Conservation (phyloP, 176 grass and related monocot species). For the bread wheat (Triticum aestivum) region DNA sequence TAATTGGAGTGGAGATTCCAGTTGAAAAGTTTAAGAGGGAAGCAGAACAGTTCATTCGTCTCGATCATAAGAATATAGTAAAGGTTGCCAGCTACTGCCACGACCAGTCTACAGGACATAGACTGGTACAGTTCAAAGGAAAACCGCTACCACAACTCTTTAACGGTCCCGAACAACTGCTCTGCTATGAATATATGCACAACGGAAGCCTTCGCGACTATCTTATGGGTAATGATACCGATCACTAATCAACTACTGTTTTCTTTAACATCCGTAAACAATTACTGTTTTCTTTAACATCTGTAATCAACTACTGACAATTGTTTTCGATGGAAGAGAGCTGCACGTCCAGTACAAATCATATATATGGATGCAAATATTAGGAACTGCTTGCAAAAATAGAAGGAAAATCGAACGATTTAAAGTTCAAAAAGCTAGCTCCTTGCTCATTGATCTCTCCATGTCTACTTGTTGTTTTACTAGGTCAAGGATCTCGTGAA, state of each 20-base stretch:
- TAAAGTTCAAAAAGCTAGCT: not conserved
- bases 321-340: not conserved
- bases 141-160: not conserved
- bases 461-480: not conserved
- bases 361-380: no score
- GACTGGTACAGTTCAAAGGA: not conserved
- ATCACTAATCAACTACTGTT: not conserved
- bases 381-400: not conserved
- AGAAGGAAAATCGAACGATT: not conserved
- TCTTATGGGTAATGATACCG: not conserved
- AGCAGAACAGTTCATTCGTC: not conserved
- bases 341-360: not conserved
- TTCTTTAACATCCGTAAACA: no score
- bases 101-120: not conserved
- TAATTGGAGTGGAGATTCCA: not conserved
- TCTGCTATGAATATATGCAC: not conserved
- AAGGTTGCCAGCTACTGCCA: not conserved
- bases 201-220: not conserved
- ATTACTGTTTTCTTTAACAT: not conserved
- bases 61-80: not conserved
- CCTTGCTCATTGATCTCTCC: not conserved
- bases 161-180: not conserved
- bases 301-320: not conserved
- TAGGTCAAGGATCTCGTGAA: not conserved
- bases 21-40: not conserved